Conservation (phyloP, 2,329 filamentous ascomycete genomes). For the Macrophomina pseudophaseolina region DNA sequence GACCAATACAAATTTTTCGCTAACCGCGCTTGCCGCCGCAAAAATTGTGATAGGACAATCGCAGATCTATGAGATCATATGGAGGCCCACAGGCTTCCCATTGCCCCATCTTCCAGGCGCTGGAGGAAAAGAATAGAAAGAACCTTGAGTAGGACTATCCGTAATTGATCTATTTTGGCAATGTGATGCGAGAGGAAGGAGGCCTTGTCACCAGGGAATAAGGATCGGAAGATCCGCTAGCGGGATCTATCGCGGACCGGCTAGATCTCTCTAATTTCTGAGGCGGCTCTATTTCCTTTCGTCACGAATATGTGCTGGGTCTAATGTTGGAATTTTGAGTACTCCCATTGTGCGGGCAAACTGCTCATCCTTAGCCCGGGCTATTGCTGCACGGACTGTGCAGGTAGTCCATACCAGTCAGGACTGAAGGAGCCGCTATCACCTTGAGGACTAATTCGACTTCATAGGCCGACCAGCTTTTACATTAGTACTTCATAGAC, state of each 20-base stretch:
- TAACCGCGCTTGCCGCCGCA: slow-evolving; percentile 13
- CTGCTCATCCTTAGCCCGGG: too few relatives aligned
- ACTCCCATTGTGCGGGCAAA: too few relatives aligned
- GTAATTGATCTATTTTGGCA: background rate
- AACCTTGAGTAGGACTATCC: background rate
- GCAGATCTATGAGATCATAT: background rate
- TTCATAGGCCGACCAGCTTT: too few relatives aligned
- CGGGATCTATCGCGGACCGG: background rate
- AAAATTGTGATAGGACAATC: background rate
- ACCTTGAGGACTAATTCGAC: too few relatives aligned
- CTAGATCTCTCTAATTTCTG: background rate
- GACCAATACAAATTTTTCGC: background rate
- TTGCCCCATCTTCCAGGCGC: background rate
- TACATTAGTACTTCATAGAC: too few relatives aligned
- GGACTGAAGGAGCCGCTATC: too few relatives aligned
- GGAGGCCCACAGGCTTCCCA: too few relatives aligned
- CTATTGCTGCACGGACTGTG: too few relatives aligned
- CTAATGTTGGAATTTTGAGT: too few relatives aligned
- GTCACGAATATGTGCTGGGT: too few relatives aligned
- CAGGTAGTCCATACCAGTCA: too few relatives aligned
- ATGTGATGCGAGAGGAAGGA: background rate
- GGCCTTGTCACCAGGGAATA: background rate
- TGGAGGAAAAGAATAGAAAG: background rate
- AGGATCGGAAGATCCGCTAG: background rate
- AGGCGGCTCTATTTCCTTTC: background rate